Percentiles rank a stretch among this genome's conserved stretches.
phyloP scores from a whole-genome alignment of 2,329 filamentous ascomycete species.

The Clonostachys chloroleuca region DNA sequence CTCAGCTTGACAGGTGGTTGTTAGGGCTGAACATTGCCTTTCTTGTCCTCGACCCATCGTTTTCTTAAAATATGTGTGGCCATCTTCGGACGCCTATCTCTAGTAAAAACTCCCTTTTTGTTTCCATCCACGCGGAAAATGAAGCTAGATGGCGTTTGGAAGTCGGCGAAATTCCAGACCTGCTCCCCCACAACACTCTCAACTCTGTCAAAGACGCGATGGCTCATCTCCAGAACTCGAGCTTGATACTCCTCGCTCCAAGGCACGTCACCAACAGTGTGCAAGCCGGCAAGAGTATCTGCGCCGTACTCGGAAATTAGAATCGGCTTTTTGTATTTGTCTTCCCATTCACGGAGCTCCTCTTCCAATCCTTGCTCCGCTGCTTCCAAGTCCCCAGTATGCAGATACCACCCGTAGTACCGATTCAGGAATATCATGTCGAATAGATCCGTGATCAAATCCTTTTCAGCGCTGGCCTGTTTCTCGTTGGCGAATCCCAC shows the following conservation, averaged over 20 bases:
- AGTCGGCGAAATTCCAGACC: slow-evolving; percentile 18
- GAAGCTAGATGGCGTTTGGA: slow-evolving; percentile 11
- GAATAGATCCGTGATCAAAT: slow-evolving; percentile 15
- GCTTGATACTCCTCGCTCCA: slow-evolving; percentile 21
- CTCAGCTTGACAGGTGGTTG: too few relatives aligned
- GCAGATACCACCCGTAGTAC: slow-evolving; percentile 18
- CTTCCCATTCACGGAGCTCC: slow-evolving; percentile 14
- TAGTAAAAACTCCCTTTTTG: slow-evolving; percentile 15
- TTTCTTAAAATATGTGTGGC: slow-evolving; percentile 7
- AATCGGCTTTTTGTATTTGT: slow-evolving; percentile 17
- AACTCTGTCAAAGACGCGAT: slow-evolving; percentile 18
- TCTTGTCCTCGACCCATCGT: slow-evolving; percentile 7
- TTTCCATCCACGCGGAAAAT: slow-evolving; percentile 11
- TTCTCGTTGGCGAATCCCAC: slow-evolving; percentile 14
- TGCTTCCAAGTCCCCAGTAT: slow-evolving; percentile 11
- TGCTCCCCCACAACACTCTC: slow-evolving; percentile 17
- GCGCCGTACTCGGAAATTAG: slow-evolving; percentile 20
- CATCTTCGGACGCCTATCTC: slow-evolving; percentile 12
- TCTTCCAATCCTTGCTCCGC: slow-evolving; percentile 13
- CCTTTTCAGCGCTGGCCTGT: slow-evolving; percentile 4
- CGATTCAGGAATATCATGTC: slow-evolving; percentile 19
- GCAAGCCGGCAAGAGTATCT: slow-evolving; percentile 17
- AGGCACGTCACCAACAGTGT: slow-evolving; percentile 12
- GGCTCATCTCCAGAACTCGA: slow-evolving; percentile 15
- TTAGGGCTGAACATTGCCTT: too few relatives aligned